Evolutionary conservation across 495 filamentous ascomycete genomes (phyloP), one percentile per base, ranked within the genome.

Genomic region (Penicillium maclennaniae): DNA sequence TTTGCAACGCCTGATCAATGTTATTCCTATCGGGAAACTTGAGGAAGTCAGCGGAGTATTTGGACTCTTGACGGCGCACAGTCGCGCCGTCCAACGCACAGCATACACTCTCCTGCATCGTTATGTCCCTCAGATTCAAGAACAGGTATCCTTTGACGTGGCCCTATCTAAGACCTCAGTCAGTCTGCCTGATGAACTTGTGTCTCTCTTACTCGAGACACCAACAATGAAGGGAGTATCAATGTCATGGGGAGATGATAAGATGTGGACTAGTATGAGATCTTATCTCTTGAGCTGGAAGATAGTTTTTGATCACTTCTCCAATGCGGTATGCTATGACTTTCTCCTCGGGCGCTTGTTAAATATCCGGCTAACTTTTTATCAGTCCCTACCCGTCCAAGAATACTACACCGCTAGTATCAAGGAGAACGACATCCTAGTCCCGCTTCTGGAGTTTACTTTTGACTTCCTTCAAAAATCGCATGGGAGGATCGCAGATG

Each of bases 211-310:
- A 26, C 75, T 81, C 28, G 67, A 77, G 67, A 55, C 74, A 1
- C 78, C 78, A 7, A 66, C 71, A 8, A 61, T 71, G 52, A 61
- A 71, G 8, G 66, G 69, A 43, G 69, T 95, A 70, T 71, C 84
- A 62, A 46, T 69, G 19, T 55, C 63, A 0, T 66, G 61, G 23
- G 68, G 64, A 16, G 68, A 75, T 46, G 69, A 72, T 26, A 70
- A 67, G 43, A 65, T 63, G 39, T 77, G 72, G 75, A 66, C 69
- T 6, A 48, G 71, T 54, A 46, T 79, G 58, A 78, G 88, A 43
- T 83, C 85, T 6, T 99, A 96, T 64, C 78, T 97, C n/a, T 72
- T 96, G 25, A 87, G 91, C 38, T 97, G 93, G 93, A 82, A 89
- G 51, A 72, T 97, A 14, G 81, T 96, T 3, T 97, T 95, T 62